Conservation (phyloP, 2,329 filamentous ascomycete genomes). For the Colletotrichum graminicola region DNA sequence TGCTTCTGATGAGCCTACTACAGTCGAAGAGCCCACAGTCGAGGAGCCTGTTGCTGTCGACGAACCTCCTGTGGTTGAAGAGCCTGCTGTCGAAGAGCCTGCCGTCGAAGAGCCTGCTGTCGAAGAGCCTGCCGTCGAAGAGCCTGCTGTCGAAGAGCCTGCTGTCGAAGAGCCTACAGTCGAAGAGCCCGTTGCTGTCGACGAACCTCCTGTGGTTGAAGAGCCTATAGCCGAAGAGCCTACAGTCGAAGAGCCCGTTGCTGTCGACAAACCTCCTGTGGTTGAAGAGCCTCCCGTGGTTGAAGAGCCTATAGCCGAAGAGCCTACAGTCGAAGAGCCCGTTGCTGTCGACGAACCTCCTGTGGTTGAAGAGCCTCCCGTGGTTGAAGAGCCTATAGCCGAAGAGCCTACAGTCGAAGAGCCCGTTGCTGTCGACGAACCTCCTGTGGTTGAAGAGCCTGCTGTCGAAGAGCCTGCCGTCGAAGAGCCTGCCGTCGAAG, state of each 20-base stretch:
- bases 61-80: no score
- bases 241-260: neutral
- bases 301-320: neutral
- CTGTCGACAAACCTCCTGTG: neutral
- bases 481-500: neutral
- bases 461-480: constrained; percentile 29
- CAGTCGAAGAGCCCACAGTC: neutral
- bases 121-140: no score
- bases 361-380: constrained; percentile 7
- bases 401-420: no score
- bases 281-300: constrained; percentile 17
- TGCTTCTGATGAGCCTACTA: constrained; percentile 2
- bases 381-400: constrained; percentile 1
- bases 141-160: no score
- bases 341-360: neutral
- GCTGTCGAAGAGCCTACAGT: no score
- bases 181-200: neutral
- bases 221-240: neutral
- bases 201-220: no score
- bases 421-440: no score
- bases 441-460: no score
- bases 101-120: no score
- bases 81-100: neutral
- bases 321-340: neutral
- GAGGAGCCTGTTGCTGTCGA: neutral